Evolutionary conservation across 345 rosid genomes (phyloP).

Genomic region (Dovyalis caffra): DNA sequence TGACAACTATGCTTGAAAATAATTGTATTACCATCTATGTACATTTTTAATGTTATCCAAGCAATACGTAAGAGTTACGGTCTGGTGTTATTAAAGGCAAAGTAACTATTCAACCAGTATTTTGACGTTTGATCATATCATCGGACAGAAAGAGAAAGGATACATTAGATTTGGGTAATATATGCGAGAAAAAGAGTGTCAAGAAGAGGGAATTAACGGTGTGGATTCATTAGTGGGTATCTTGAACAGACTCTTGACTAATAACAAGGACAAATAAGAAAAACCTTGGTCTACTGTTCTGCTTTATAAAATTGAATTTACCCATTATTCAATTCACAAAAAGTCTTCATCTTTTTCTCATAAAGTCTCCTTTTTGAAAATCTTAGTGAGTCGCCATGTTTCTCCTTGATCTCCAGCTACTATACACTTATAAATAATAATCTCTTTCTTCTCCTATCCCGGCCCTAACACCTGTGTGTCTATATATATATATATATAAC

Average conservation of each 20-base stretch:
- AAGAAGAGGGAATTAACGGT: neutral
- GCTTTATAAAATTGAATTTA: slow-evolving; percentile 41
- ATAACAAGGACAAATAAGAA: slow-evolving; percentile 34
- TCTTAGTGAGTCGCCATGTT: slow-evolving; percentile 30
- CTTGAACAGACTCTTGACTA: slow-evolving; percentile 20
- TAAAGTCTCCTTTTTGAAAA: slow-evolving; percentile 42
- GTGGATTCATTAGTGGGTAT: neutral
- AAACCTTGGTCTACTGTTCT: slow-evolving; percentile 46
- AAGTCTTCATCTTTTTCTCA: slow-evolving; percentile 25
- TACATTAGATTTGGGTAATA: too few relatives aligned
- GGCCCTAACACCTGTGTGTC: neutral
- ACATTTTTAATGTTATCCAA: too few relatives aligned
- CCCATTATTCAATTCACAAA: slow-evolving; percentile 34
- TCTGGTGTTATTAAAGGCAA: too few relatives aligned
- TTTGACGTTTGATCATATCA: too few relatives aligned
- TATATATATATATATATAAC: slow-evolving; percentile 31
- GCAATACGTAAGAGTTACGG: too few relatives aligned
- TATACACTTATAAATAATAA: slow-evolving; percentile 29
- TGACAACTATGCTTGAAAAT: too few relatives aligned
- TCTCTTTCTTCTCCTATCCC: slow-evolving; percentile 19
- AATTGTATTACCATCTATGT: too few relatives aligned
- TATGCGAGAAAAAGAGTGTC: neutral
- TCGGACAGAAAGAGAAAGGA: too few relatives aligned
- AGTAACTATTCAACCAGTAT: too few relatives aligned
- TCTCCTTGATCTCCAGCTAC: slow-evolving; percentile 65